phyloP scores from a whole-genome alignment of 1,284 basidiomycete genomes.

The Meira nashicola region DNA sequence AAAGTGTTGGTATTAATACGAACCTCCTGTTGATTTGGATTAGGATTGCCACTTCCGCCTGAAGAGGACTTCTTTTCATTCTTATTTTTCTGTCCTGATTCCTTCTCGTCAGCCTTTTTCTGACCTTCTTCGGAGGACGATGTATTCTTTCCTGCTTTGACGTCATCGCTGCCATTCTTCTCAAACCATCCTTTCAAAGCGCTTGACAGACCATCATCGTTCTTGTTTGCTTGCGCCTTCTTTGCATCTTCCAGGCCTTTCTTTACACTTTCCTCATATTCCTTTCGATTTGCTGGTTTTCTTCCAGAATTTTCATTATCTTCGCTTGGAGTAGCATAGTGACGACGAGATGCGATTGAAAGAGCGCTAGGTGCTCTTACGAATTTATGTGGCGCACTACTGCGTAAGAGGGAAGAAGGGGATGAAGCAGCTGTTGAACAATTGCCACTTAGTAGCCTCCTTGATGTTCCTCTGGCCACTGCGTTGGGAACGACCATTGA shows the following conservation, averaged over 20 bases:
- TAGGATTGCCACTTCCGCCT: conserved; percentile 19
- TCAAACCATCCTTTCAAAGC: not conserved
- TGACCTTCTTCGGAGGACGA: conserved; percentile 8
- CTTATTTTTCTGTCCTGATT: conserved; percentile 16
- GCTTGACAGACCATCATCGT: not conserved
- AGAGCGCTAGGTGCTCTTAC: not conserved
- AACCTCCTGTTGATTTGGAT: conserved; percentile 25
- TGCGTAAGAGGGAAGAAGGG: too few relatives aligned
- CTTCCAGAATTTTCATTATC: conserved; percentile 3
- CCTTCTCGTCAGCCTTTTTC: conserved; percentile 16
- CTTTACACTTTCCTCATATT: conserved; percentile 12
- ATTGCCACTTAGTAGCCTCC: too few relatives aligned
- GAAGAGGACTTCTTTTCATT: conserved; percentile 6
- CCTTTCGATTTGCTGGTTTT: conserved; percentile 6
- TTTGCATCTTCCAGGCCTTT: conserved; percentile 16
- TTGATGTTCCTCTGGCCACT: too few relatives aligned
- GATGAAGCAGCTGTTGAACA: too few relatives aligned
- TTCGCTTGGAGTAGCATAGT: conserved; percentile 9
- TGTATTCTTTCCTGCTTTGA: not conserved
- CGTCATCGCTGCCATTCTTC: conserved; percentile 18
- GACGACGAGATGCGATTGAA: not conserved
- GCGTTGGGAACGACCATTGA: too few relatives aligned
- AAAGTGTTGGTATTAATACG: conserved; percentile 45
- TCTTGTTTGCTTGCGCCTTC: not conserved
- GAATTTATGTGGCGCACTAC: too few relatives aligned